Evolutionary conservation across 371 early-diverging fungal species (phyloP), one percentile per base, ranked within the genome.

Genomic region (Fennellomyces sp.): DNA sequence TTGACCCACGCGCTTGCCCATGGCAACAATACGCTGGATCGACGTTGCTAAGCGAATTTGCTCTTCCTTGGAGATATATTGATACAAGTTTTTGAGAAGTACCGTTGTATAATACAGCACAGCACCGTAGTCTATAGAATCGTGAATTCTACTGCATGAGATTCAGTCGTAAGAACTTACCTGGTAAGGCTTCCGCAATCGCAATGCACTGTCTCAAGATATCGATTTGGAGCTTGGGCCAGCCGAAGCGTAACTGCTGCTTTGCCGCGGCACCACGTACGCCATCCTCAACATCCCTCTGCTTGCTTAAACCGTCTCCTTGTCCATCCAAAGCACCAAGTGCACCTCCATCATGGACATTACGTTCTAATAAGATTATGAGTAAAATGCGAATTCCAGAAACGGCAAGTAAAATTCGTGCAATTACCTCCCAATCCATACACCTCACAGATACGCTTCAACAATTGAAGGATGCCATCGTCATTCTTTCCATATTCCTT

Each of bases 191-290:
- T 50, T 91, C 88, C 1, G 92, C 75, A n/a, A 92, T 76, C 2
- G 81, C 75, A 31, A 93, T 85, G 35, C 90, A 89, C 66, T 91
- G 91, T 42, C 86, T 83, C n/a, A 93, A 62, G 5, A 89, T 81
- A 60, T 85, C 86, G 29, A 91, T 87, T 65, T 92, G 93, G 23
- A 94, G 65, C 19, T 72, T 82, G 7, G 91, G 89, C 94, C 94
- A 93, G 2, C 94, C 94, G 63, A 82, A 82, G 0, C 59, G 52
- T 26, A 60, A 41, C 15, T 42, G 63, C 36, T 67, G 63, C 26
- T 60, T 68, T 21, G 65, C 60, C 25, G 55, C 65, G 6, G 65
- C 65, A 33, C 65, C 65, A 17, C 65, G 65, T 12, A 64, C 65
- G 5, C 63, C 63, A 12, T 41, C 54, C 15, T 59, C 58, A 10